Conservation (phyloP, 2,329 filamentous ascomycete genomes). For the Xylaria sp. region DNA sequence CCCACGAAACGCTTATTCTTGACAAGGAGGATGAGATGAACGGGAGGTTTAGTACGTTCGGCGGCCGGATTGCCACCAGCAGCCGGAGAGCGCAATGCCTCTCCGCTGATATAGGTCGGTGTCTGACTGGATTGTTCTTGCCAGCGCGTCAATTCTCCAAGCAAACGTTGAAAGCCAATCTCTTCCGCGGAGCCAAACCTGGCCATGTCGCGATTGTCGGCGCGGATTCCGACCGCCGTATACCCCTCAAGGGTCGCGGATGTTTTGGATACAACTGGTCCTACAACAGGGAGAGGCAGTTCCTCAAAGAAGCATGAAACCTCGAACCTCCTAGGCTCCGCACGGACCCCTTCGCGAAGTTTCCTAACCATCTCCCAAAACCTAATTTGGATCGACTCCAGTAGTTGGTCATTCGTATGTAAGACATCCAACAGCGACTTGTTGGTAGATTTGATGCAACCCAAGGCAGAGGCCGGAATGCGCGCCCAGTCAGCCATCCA, state of each 20-base stretch:
- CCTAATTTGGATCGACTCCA: slow-evolving; percentile 18
- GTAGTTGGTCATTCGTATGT: slow-evolving; percentile 20
- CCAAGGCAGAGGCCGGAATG: background rate
- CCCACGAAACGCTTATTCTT: no score
- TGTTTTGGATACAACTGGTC: slow-evolving; percentile 17
- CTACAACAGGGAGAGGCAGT: slow-evolving; percentile 7
- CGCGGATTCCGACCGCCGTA: slow-evolving; percentile 21
- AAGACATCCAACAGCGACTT: slow-evolving; percentile 12
- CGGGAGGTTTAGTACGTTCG: no score
- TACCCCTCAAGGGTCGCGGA: slow-evolving; percentile 19
- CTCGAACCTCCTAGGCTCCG: background rate
- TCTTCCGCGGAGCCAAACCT: slow-evolving; percentile 18
- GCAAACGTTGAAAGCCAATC: slow-evolving; percentile 17
- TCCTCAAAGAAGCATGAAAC: slow-evolving; percentile 30
- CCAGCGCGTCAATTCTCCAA: slow-evolving; percentile 25
- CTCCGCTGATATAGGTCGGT: no score
- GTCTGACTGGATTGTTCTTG: no score
- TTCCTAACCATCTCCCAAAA: slow-evolving; percentile 7
- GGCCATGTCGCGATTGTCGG: slow-evolving; percentile 16
- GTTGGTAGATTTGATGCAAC: slow-evolving; percentile 2
- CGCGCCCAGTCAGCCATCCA: slow-evolving; percentile 14
- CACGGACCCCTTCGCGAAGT: background rate
- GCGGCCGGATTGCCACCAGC: no score
- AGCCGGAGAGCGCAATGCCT: no score
- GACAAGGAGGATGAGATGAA: no score